These are phyloP conservation scores for Catenaria anguillulae DNA, from an alignment of 371 early-diverging fungal species.

Conservation along the genomic window DNA sequence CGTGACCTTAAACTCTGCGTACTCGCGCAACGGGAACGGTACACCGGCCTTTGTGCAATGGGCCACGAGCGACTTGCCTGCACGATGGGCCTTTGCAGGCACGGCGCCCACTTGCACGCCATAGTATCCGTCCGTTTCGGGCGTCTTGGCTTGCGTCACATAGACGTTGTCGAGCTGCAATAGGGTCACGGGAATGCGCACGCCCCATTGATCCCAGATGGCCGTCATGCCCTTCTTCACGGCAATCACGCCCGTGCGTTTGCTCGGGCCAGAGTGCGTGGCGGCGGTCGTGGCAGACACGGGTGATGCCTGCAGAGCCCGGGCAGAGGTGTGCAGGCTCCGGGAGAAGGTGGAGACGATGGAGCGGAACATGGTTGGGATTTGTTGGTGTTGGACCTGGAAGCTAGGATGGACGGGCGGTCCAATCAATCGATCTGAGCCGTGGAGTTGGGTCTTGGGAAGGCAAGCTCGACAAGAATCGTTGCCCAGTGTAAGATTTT, in stretches of 20 bases:
- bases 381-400: too few relatives aligned
- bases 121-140: slow-evolving; percentile 44
- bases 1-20: slow-evolving; percentile 71
- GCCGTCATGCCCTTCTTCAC: slow-evolving; percentile 87
- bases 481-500: too few relatives aligned
- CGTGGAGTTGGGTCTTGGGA: too few relatives aligned
- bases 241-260: slow-evolving; percentile 59
- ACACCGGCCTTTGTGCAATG: slow-evolving; percentile 60
- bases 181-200: slow-evolving; percentile 79
- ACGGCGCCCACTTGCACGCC: slow-evolving; percentile 70
- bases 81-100: slow-evolving; percentile 40
- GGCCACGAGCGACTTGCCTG: slow-evolving; percentile 48
- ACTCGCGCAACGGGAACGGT: slow-evolving; percentile 52
- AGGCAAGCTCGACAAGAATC: too few relatives aligned
- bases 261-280: background rate
- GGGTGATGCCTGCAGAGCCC: background rate
- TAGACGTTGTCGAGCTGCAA: slow-evolving; percentile 58
- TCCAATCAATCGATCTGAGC: too few relatives aligned
- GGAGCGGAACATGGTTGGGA: background rate
- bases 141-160: slow-evolving; percentile 48
- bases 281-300: background rate
- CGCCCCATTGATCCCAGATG: slow-evolving; percentile 86
- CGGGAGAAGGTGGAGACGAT: background rate
- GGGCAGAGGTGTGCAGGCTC: background rate
- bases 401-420: too few relatives aligned